Conservation (phyloP, 495 filamentous ascomycete species). For the Barbatosphaeria neglecta region DNA sequence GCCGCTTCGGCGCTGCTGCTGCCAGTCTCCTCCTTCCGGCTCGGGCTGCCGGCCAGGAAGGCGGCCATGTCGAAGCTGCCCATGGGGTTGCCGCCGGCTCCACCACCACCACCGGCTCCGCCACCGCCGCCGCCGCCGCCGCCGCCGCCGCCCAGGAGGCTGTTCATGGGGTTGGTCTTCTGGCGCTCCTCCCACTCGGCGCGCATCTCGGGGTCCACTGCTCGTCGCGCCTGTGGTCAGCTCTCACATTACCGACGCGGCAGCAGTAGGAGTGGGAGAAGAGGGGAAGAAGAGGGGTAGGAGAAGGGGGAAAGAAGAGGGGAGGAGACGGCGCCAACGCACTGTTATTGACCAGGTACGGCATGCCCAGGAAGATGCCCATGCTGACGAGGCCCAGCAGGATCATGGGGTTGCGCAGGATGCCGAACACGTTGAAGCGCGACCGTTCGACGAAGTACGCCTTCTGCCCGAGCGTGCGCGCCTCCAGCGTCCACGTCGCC, state of each 20-base stretch:
- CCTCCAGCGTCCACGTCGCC: slow-evolving; percentile 18
- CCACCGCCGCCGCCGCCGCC: slow-evolving; percentile 3
- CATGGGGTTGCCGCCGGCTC: slow-evolving; percentile 30
- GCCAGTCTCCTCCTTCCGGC: slow-evolving; percentile 15
- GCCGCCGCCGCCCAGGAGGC: slow-evolving; percentile 32
- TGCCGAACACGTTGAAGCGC: slow-evolving; percentile 50
- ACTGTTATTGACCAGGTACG: slow-evolving; percentile 93
- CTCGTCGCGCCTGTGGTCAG: background rate
- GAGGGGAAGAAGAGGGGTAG: background rate
- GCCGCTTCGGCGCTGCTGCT: too few species aligned
- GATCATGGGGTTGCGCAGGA: slow-evolving; percentile 93
- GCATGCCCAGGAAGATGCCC: slow-evolving; percentile 75
- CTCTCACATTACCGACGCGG: background rate
- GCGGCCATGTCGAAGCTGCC: slow-evolving; percentile 79
- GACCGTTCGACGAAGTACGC: slow-evolving; percentile 61
- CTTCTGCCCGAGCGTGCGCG: slow-evolving; percentile 48
- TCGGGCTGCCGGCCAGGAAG: slow-evolving; percentile 54
- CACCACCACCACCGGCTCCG: background rate
- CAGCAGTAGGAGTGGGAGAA: too few species aligned
- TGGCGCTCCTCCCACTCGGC: slow-evolving; percentile 88
- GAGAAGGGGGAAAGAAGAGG: slow-evolving; percentile 1
- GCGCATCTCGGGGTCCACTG: slow-evolving; percentile 91
- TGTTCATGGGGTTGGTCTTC: slow-evolving; percentile 55
- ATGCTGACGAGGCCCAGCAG: slow-evolving; percentile 73
- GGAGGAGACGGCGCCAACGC: slow-evolving; percentile 40